Conservation (phyloP, 768 basidiomycete species). For the Auricularia heimuer region DNA sequence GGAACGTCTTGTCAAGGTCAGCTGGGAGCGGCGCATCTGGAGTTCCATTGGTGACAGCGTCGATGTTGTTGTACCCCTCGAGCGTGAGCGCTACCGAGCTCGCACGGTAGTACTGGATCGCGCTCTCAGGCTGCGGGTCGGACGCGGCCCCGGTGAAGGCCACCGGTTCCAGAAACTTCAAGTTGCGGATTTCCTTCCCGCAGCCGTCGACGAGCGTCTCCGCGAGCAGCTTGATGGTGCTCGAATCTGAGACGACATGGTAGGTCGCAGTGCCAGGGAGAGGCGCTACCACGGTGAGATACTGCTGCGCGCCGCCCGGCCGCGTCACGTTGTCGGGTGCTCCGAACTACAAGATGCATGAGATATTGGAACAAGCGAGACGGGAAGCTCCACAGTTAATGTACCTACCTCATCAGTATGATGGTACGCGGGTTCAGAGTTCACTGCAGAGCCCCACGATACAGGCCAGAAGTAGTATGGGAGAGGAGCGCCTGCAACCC, state of each 20-base stretch:
- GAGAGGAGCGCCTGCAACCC: conserved; percentile 42
- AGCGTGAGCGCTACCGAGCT: conserved; percentile 7
- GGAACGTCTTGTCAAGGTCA: conserved; percentile 6
- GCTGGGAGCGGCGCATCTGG: conserved; percentile 2
- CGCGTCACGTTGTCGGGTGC: no score
- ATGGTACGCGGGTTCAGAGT: conserved; percentile 23
- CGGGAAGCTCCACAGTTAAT: background rate
- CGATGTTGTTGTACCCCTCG: conserved; percentile 9
- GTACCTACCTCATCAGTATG: conserved; percentile 32
- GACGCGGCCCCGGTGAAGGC: background rate
- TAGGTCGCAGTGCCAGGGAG: no score
- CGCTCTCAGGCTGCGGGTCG: background rate
- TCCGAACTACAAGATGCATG: no score
- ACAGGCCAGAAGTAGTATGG: conserved; percentile 63
- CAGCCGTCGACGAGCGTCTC: no score
- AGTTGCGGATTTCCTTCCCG: no score
- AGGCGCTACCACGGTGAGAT: no score
- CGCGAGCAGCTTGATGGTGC: no score
- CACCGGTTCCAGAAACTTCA: background rate
- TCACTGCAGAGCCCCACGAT: conserved; percentile 32
- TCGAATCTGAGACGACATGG: no score
- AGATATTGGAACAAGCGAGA: background rate
- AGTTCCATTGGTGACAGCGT: background rate
- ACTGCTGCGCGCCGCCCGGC: no score
- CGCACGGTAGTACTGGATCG: conserved; percentile 9